Percentiles rank a stretch among this genome's conserved stretches.
Evolutionary conservation across 441 rosid species (phyloP).

Genomic region (Pelargonium myrrhifolium): DNA sequence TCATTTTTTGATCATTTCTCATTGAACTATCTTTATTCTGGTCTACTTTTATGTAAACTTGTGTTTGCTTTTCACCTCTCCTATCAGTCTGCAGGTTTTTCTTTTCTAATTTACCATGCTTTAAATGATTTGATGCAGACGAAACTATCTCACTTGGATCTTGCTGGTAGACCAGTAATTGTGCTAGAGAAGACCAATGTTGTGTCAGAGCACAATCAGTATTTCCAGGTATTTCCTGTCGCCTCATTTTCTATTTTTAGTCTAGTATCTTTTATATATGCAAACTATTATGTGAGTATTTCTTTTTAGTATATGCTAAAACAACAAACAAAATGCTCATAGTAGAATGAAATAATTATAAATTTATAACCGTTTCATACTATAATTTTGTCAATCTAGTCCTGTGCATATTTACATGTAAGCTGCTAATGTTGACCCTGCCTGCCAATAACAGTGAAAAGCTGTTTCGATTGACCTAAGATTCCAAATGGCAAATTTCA

Average conservation of each 20-base stretch:
- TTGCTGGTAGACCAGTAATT: slow-evolving; percentile 78
- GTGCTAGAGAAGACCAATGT: slow-evolving; percentile 69
- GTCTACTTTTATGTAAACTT: neutral
- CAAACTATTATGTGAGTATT: too few species aligned
- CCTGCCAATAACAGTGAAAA: neutral
- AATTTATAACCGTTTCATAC: neutral
- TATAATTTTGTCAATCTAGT: neutral
- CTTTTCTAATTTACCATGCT: slow-evolving; percentile 4
- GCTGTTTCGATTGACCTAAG: neutral
- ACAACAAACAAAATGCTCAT: neutral
- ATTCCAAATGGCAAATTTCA: neutral
- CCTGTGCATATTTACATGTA: neutral
- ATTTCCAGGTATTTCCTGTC: slow-evolving; percentile 61
- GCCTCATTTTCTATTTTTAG: neutral
- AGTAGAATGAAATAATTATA: neutral
- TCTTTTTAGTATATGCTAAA: neutral
- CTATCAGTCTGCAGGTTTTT: neutral
- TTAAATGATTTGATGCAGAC: slow-evolving; percentile 36
- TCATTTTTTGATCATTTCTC: neutral
- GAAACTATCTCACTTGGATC: slow-evolving; percentile 78
- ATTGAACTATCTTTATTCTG: neutral
- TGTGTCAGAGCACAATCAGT: slow-evolving; percentile 82
- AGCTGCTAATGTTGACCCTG: neutral
- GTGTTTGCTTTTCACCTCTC: slow-evolving; percentile 3
- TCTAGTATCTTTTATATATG: too few species aligned